A percentile compares a stretch with the other conserved stretches of the same genome.
phyloP scores from a whole-genome alignment of 352 stramenopile species.

The Pelagophyceae sp. region DNA sequence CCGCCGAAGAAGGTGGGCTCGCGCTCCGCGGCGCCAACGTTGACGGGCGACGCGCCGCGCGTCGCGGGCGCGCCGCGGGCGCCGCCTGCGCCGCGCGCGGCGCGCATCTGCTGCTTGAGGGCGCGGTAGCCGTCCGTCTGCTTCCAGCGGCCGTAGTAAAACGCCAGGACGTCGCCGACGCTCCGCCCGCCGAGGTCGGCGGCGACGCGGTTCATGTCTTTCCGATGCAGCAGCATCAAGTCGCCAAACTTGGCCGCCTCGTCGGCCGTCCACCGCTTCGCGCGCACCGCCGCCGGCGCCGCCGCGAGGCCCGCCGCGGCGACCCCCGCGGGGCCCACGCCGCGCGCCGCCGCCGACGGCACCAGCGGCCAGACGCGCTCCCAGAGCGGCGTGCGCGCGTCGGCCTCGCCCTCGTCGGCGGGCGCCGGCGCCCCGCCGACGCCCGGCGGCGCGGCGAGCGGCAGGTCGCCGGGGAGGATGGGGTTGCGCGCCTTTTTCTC shows the following conservation, averaged over 20 bases:
- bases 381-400: background rate
- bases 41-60: background rate
- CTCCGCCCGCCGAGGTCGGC: conserved; percentile 2
- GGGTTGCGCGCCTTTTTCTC: background rate
- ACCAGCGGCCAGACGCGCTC: conserved; percentile 17
- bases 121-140: conserved; percentile 9
- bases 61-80: background rate
- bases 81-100: background rate
- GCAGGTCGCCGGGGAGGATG: background rate
- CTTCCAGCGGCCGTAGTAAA: conserved; percentile 20
- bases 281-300: background rate
- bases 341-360: background rate
- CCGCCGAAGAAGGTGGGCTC: too few relatives aligned
- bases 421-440: background rate
- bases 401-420: too few relatives aligned
- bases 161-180: conserved; percentile 11
- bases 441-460: background rate
- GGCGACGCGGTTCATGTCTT: conserved; percentile 5
- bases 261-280: conserved; percentile 7
- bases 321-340: background rate
- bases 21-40: background rate
- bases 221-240: background rate
- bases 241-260: conserved; percentile 1
- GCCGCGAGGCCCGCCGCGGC: background rate
- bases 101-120: conserved; percentile 15